Base-by-base conservation (phyloP, 805 yeast species). In the Ogataea pilisensis region DNA sequence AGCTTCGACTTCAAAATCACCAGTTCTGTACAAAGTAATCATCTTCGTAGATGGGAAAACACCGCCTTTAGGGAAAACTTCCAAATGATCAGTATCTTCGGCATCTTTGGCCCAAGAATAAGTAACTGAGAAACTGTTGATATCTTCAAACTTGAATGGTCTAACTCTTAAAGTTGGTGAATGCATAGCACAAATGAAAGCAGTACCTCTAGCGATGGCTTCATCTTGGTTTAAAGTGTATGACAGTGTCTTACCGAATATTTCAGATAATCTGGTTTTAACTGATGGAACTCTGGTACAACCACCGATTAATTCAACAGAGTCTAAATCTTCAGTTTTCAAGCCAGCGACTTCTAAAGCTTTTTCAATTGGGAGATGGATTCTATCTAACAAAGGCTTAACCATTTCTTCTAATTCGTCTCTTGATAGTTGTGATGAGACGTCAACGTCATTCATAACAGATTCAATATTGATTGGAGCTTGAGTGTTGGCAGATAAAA, bases 181-280 rank as follows among this genome's bases (percentile, higher is more conserved):
- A 76, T 90, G 98, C 73, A 89, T 86, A 54, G 99, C 99, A 69
- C 99, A 93, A 61, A 93, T 85, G 70, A 93, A 93, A 36, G 99
- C 96, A 58, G 96, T 95, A 75, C 99, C 99, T 69, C 91, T 87
- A 42, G 99, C 98, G 65, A 91, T 85, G 49, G 99, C 96, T 77
- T 93, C 99, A 65, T 93, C 99, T 73, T 90, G 97, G 78, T 93
- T 93, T 70, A 95, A 80, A 55, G 98, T 95, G 75, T 85, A 85
- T 31, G 96, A 86, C 63, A 93, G 75, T 57, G 73, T 82, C 72
- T 85, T 85, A 65, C 86, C 86, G 64, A 93, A 88, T 51, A 85
- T 74, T 62, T 82, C 85, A 55, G 84, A 55, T 55, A 93, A 76
- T 61, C 78, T 83, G 55, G 82, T 77, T 78, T 93, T 93, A 64